phyloP scores from a whole-genome alignment of 768 basidiomycete species.

The Dictyophora rubrovolvata region DNA sequence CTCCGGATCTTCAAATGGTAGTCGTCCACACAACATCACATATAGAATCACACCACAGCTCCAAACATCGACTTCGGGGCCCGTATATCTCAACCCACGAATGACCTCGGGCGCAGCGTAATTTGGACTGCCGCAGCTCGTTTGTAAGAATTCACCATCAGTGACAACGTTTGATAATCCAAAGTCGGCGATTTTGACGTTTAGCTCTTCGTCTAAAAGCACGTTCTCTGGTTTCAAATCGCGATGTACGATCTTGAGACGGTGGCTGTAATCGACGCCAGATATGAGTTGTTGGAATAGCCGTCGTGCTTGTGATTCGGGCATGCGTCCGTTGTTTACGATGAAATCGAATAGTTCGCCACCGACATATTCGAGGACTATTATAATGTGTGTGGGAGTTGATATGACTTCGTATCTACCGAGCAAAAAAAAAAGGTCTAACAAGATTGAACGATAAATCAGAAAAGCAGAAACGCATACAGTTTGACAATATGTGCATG shows the following conservation, averaged over 20 bases:
- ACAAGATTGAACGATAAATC: slow-evolving; percentile 5
- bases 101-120: slow-evolving; percentile 99
- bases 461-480: slow-evolving; percentile 32
- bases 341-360: slow-evolving; percentile 98
- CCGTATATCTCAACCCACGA: slow-evolving; percentile 87
- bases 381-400: slow-evolving; percentile 82
- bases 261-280: slow-evolving; percentile 94
- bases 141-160: slow-evolving; percentile 94
- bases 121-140: slow-evolving; percentile 95
- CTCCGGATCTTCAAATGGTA: slow-evolving; percentile 97
- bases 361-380: slow-evolving; percentile 93
- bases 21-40: slow-evolving; percentile 89
- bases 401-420: slow-evolving; percentile 53
- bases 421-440: slow-evolving; percentile 1
- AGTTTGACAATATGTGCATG: slow-evolving; percentile 98
- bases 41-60: slow-evolving; percentile 97
- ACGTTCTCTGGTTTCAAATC: slow-evolving; percentile 64
- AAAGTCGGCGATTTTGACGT: slow-evolving; percentile 98
- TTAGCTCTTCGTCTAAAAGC: slow-evolving; percentile 70
- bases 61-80: slow-evolving; percentile 98
- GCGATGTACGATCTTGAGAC: slow-evolving; percentile 93
- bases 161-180: slow-evolving; percentile 92
- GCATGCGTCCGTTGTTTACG: slow-evolving; percentile 85
- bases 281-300: slow-evolving; percentile 99
- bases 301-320: slow-evolving; percentile 72